These are phyloP conservation scores for Syzygium oleosum DNA, from an alignment of 345 rosid species.

Conservation along the genomic window DNA sequence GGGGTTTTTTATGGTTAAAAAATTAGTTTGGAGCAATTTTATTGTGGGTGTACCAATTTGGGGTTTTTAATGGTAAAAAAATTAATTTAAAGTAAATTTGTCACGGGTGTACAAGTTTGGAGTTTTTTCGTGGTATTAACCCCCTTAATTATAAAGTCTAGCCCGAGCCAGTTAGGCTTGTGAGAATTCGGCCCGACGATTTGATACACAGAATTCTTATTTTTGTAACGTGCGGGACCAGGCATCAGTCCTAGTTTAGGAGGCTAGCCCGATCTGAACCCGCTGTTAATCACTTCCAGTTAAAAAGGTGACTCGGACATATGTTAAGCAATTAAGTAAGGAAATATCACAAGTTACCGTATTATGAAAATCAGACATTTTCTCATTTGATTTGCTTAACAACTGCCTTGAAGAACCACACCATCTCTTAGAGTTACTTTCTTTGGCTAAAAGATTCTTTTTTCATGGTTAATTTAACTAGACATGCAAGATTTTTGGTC, in stretches of 20 bases:
- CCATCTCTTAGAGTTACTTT: no score
- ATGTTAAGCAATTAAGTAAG: not conserved
- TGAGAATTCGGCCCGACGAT: accelerated
- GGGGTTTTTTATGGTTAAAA: no score
- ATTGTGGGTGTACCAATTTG: no score
- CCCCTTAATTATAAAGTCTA: not conserved
- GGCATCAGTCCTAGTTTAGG: accelerated
- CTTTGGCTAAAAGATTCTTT: no score
- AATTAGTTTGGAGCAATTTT: no score
- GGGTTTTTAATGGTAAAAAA: no score
- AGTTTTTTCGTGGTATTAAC: no score
- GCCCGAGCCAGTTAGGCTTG: not conserved
- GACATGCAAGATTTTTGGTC: not conserved
- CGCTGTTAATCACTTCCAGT: no score
- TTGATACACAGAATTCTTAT: accelerated
- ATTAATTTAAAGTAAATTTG: no score
- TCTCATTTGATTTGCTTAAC: not conserved
- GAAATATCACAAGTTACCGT: not conserved
- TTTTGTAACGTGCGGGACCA: accelerated
- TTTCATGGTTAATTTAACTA: no score
- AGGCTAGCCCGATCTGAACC: not conserved
- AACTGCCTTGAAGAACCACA: not conserved
- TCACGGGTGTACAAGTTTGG: no score
- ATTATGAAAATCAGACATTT: not conserved
- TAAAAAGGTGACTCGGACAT: not conserved